Evolutionary conservation across 2,329 filamentous ascomycete genomes (phyloP).

Genomic region (Nannizzia gypsea): DNA sequence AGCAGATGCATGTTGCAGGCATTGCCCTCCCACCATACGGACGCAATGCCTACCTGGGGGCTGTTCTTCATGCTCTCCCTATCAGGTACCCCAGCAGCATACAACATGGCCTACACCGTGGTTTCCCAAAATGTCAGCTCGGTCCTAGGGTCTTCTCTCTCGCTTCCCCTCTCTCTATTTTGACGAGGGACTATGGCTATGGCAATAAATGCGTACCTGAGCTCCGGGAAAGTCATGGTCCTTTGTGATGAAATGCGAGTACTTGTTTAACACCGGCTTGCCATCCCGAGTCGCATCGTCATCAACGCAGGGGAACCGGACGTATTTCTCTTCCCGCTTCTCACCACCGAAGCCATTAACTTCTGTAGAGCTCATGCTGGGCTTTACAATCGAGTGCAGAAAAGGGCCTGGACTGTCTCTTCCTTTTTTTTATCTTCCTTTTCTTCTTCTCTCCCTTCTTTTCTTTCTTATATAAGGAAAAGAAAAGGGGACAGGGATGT

Average conservation of each 20-base stretch:
- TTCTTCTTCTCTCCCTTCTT: background rate
- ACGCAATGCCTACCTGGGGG: constrained; percentile 81
- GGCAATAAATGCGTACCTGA: constrained; percentile 45
- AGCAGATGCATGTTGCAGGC: constrained; percentile 76
- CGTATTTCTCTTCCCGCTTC: constrained; percentile 40
- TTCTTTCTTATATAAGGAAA: background rate
- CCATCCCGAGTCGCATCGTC: constrained; percentile 44
- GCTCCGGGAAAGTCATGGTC: constrained; percentile 86
- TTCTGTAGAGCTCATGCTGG: constrained; percentile 2
- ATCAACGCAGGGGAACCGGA: constrained; percentile 46
- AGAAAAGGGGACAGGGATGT: background rate
- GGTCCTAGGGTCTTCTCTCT: background rate
- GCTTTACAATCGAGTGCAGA: constrained; percentile 3
- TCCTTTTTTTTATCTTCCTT: background rate
- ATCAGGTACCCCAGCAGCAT: constrained; percentile 78
- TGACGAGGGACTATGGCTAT: background rate
- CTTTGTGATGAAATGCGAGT: constrained; percentile 69
- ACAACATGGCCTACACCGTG: constrained; percentile 70
- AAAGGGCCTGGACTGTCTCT: background rate
- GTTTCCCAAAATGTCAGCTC: background rate
- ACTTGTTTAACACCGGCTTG: constrained; percentile 64
- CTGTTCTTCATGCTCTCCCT: constrained; percentile 76
- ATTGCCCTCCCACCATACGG: constrained; percentile 96
- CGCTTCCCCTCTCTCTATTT: background rate
- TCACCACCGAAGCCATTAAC: background rate